Evolutionary conservation across 352 stramenopile genomes (phyloP).

Genomic region (Globisporangium viniferum): DNA sequence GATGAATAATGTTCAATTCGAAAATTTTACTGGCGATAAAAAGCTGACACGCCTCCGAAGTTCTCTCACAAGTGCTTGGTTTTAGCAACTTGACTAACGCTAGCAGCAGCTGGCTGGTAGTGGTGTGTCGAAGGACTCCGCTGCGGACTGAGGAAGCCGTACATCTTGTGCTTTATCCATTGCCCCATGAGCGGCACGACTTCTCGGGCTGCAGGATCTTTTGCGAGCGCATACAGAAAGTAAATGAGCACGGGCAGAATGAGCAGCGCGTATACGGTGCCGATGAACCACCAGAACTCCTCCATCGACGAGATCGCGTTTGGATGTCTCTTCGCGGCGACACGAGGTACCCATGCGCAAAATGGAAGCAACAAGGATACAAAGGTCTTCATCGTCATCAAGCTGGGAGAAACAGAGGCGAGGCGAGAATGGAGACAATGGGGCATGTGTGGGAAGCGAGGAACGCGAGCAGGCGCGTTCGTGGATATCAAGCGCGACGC

Average conservation of each 20-base stretch:
- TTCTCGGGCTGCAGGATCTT: slow-evolving; percentile 29
- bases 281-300: slow-evolving; percentile 44
- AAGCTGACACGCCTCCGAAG: neutral
- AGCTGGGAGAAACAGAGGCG: neutral
- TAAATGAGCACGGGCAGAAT: slow-evolving; percentile 36
- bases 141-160: slow-evolving; percentile 25
- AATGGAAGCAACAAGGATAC: neutral
- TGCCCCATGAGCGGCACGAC: slow-evolving; percentile 23
- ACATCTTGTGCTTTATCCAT: slow-evolving; percentile 26
- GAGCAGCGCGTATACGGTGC: slow-evolving; percentile 30
- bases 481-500: neutral
- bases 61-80: slow-evolving; percentile 5
- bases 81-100: neutral
- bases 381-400: neutral
- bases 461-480: neutral
- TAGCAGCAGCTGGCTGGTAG: neutral
- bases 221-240: slow-evolving; percentile 24
- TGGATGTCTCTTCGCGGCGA: slow-evolving; percentile 14
- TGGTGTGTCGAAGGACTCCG: neutral
- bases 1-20: neutral
- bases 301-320: slow-evolving; percentile 33
- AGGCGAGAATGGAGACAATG: neutral
- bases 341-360: neutral
- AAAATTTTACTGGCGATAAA: neutral
- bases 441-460: neutral